Evolutionary conservation across 257 asterid genomes (phyloP).

Genomic region (Anisodus acutangulus): DNA sequence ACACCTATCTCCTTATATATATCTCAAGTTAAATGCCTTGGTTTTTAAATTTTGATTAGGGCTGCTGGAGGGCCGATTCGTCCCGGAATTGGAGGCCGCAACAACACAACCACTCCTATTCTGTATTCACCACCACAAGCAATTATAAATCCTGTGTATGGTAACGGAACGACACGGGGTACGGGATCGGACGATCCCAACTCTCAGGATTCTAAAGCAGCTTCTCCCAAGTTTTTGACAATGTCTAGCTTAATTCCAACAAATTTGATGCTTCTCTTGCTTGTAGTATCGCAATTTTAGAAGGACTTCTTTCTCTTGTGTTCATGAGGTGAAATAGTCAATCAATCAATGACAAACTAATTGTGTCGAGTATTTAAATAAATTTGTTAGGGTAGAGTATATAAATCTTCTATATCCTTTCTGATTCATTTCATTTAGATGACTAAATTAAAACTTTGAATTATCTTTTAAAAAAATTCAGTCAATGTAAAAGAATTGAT

Average conservation of each 20-base stretch:
- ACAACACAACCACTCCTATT: conserved; percentile 39
- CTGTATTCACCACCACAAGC: conserved; percentile 49
- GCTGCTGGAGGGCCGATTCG: conserved; percentile 57
- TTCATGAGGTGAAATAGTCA: too few relatives aligned
- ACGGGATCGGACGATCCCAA: conserved; percentile 41
- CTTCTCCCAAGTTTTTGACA: conserved; percentile 24
- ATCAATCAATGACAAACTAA: too few relatives aligned
- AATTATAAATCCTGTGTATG: conserved; percentile 38
- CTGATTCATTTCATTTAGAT: too few relatives aligned
- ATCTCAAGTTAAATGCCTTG: not conserved
- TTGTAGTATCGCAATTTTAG: too few relatives aligned
- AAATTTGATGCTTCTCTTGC: conserved; percentile 38
- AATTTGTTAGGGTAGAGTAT: too few relatives aligned
- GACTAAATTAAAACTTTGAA: too few relatives aligned
- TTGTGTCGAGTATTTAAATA: too few relatives aligned
- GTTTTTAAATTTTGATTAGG: conserved; percentile 40
- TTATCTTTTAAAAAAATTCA: too few relatives aligned
- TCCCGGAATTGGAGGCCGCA: not conserved
- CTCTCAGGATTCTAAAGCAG: conserved; percentile 35
- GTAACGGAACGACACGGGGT: conserved; percentile 44
- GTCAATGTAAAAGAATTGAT: too few relatives aligned
- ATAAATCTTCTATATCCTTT: too few relatives aligned
- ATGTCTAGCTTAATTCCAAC: conserved; percentile 28
- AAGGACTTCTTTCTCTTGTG: too few relatives aligned
- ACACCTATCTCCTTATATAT: not conserved